Base-by-base conservation (phyloP, 2,329 filamentous ascomycete species). In the Sclerotinia nivalis region DNA sequence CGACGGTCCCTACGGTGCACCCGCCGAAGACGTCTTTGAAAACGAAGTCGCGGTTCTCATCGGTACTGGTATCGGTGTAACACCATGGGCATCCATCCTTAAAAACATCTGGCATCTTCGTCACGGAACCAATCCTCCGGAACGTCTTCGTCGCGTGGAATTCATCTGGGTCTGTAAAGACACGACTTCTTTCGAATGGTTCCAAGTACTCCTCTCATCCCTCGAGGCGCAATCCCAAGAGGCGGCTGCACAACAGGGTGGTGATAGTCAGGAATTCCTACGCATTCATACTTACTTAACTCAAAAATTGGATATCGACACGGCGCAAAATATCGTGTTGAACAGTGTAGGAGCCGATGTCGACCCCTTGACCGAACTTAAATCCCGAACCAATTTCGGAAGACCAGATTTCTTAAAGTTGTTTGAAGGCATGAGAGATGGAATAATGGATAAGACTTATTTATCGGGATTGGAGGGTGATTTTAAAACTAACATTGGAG, bases 101-200 rank as follows among this genome's bases (percentile, higher is more conserved):
- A 99, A 99, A 84, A 97, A 97, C 80, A 98, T 99, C 81, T 99
- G 94, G 93, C 95, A 99, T 80, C 86, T 97, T 77, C 93, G 96
- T 73, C 91, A 96, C 73, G 88, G 90, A 22, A 94, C 95, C 10
- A 96, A 97, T 83, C 93, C 94, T 34, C 94, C 95, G 1, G 89
- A 88, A 64, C 92, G 95, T 78, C 89, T 99, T 60, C 92, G 93
- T 71, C 91, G 96, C 80, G 95, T 99, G 45, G 96, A 99, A 80
- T 99, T 99, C 82, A 96, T 99, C 83, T 99, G 96, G 96, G 91
- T 98, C 66, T 97, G 95, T 86, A 96, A 92, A 80, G 94, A 97
- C 78, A 97, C 94, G 0, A 91, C 88, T 47, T 97, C 94, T 0
- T 99, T 99, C 78, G 96, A 98, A 82, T 99, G 96, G 96, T 98